Evolutionary conservation across 1,284 basidiomycete genomes (phyloP), one percentile per base, ranked within the genome.

Genomic region (Moniliella sp.): DNA sequence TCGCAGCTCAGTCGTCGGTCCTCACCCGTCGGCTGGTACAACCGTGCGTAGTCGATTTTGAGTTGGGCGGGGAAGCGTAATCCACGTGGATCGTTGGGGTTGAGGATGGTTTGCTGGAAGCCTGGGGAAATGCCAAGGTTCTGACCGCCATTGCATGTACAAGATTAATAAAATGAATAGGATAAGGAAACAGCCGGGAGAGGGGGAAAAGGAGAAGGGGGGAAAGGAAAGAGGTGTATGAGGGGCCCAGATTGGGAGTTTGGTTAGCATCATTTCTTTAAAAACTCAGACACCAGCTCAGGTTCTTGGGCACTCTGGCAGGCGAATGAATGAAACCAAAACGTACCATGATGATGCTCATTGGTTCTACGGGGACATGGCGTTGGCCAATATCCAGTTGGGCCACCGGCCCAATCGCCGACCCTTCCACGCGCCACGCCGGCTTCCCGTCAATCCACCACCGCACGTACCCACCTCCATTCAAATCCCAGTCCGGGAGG

Each of bases 51-150:
- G 35, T 52, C 50, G 27, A 47, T 40, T 15, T 13, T 18, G 18
- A 31, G 21, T 21, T 31, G 7, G 12, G 65, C 65, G 14, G 66
- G 66, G 50, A 65, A 64, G 9, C 28, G n/a, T n/a, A 31, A n/a
- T 4, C 18, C 29, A n/a, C n/a, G n/a, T n/a, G n/a, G n/a, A n/a
- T n/a, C 25, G 12, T 42, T 15, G 25, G 40, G 36, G 27, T 44
- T 40, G 35, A 32, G 40, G 28, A 44, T 21, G 40, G 56, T 41
- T 0, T 34, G 23, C 40, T 57, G 52, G 48, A 57, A 57, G 19
- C 52, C 37, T 9, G 28, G 25, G 21, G 52, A 45, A 54, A 61
- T 50, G 26, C 54, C 50, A 15, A 31, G 17, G 32, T 45, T 39
- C 35, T n/a, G n/a, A n/a, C n/a, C n/a, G 29, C 29, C n/a, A 21